These are phyloP conservation scores for Dujonia santamariae DNA, from an alignment of 1,139 yeast genomes.

Conservation along the genomic window DNA sequence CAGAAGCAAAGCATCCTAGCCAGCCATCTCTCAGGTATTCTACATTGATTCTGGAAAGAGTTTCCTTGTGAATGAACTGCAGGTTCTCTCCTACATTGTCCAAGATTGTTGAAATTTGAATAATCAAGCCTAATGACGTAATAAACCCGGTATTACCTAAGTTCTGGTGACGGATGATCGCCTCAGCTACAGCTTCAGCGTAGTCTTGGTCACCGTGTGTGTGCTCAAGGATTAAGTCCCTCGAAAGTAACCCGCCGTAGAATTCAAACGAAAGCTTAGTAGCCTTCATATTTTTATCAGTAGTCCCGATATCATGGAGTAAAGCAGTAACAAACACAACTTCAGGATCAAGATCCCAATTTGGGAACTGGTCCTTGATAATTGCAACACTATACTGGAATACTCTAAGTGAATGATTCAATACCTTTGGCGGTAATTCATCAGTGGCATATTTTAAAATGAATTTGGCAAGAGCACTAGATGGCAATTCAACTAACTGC, in stretches of 20 bases:
- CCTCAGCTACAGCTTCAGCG: slow-evolving; percentile 40
- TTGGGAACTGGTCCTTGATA: slow-evolving; percentile 34
- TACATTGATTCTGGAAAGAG: slow-evolving; percentile 27
- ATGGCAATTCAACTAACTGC: slow-evolving; percentile 19
- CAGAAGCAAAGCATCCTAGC: slow-evolving; percentile 32
- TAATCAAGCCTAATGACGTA: slow-evolving; percentile 34
- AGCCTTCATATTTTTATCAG: slow-evolving; percentile 31
- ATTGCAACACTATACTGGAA: slow-evolving; percentile 31
- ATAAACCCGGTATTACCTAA: slow-evolving; percentile 33
- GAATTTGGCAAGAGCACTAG: slow-evolving; percentile 17
- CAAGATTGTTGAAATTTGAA: slow-evolving; percentile 34
- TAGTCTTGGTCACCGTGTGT: slow-evolving; percentile 24
- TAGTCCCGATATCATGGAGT: slow-evolving; percentile 38
- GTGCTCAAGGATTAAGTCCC: slow-evolving; percentile 24
- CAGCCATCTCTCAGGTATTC: slow-evolving; percentile 30
- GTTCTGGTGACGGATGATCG: slow-evolving; percentile 38
- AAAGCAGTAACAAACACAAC: slow-evolving; percentile 31
- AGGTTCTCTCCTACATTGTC: slow-evolving; percentile 36
- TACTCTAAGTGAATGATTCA: slow-evolving; percentile 34
- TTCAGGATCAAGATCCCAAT: slow-evolving; percentile 32
- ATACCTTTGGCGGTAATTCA: slow-evolving; percentile 24
- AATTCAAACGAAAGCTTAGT: slow-evolving; percentile 39
- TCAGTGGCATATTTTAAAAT: slow-evolving; percentile 22
- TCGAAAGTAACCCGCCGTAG: slow-evolving; percentile 33
- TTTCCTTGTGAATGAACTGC: slow-evolving; percentile 28